Evolutionary conservation across 208 protist genomes (phyloP).

Genomic region (Novymonas esmeraldas): DNA sequence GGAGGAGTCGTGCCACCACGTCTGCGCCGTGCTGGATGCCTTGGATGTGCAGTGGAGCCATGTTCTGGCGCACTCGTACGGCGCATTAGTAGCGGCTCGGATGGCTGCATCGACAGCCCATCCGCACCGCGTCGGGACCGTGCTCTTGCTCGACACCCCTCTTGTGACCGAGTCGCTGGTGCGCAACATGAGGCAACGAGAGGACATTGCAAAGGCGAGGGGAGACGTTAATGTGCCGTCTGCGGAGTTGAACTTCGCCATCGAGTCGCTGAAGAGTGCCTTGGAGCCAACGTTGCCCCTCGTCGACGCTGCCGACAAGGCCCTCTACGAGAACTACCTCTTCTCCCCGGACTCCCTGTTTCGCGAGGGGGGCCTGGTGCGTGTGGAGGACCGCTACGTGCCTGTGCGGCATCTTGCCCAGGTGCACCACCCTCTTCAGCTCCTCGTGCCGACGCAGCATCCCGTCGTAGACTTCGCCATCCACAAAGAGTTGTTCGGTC

Average conservation of each 20-base stretch:
- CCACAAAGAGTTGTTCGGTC: constrained; percentile 81
- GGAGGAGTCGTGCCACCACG: constrained; percentile 55
- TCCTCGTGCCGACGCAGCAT: constrained; percentile 60
- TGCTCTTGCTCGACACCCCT: constrained; percentile 77
- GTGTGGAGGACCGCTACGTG: constrained; percentile 64
- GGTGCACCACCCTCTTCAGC: constrained; percentile 80
- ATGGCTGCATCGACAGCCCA: constrained; percentile 61
- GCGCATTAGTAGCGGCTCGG: constrained; percentile 72
- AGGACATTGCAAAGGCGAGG: constrained; percentile 68
- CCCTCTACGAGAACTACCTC: constrained; percentile 57
- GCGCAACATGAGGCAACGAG: constrained; percentile 52
- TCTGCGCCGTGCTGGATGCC: constrained; percentile 79
- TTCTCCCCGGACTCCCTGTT: constrained; percentile 57
- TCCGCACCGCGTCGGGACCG: constrained; percentile 75
- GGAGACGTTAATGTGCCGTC: constrained; percentile 80
- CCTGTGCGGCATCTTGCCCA: constrained; percentile 53
- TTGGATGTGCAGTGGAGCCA: constrained; percentile 83
- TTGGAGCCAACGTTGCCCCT: constrained; percentile 55
- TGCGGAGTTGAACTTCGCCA: constrained; percentile 62
- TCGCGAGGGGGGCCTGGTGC: constrained; percentile 54
- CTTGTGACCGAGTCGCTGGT: constrained; percentile 66
- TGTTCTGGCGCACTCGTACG: constrained; percentile 77
- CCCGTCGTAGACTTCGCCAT: constrained; percentile 52
- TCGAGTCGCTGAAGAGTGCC: constrained; percentile 45
- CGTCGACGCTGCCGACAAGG: constrained; percentile 41